Base-by-base conservation (phyloP, 2,329 filamentous ascomycete genomes). In the Botrytis galanthina region DNA sequence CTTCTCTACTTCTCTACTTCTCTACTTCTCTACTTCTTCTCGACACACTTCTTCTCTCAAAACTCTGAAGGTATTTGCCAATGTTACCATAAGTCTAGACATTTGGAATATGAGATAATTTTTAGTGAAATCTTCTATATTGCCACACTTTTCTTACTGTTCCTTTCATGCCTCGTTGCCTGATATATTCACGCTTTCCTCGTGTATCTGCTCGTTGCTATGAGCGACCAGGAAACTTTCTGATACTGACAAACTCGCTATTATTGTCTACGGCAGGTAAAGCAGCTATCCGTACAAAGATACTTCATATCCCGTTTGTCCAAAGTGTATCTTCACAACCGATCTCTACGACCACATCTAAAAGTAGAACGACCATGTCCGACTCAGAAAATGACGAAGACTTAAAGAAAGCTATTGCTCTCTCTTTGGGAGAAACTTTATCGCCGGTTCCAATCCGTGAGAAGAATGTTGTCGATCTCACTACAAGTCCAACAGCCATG, bases 341-440 rank as follows among this genome's bases (percentile, higher is more conserved):
- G 35, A 22, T 68, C n/a, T 32, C 48, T 57, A 57, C 51, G 57
- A 68, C 37, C 29, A 26, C 35, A 22, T 42, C 48, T 68, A 42
- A 37, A 69, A 68, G 26, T 42, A 26, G 35, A 42, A 57, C 29
- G 51, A 72, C 51, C 35, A 81, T 81, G 80, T 76, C 79, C 20
- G 77, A 81, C 51, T 74, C 73, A 7, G 79, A 80, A 22, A 77
- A 62, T 48, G 80, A 91, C 70, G 87, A 89, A 74, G 88, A 89
- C 44, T 81, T 91, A n/a, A 85, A 85, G 42, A 84, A 84, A 74
- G 90, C 90, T 44, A 90, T 92, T 73, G 88, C 86, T 26, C 81
- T 90, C 42, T 90, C 89, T 14, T 82, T 90, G 60, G 54, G 74
- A 74, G 72, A 76, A 46, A 26, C 20, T 16, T 61, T 26, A 63